Conservation (phyloP, 768 basidiomycete species). For the Xanthoconium stramineum region DNA sequence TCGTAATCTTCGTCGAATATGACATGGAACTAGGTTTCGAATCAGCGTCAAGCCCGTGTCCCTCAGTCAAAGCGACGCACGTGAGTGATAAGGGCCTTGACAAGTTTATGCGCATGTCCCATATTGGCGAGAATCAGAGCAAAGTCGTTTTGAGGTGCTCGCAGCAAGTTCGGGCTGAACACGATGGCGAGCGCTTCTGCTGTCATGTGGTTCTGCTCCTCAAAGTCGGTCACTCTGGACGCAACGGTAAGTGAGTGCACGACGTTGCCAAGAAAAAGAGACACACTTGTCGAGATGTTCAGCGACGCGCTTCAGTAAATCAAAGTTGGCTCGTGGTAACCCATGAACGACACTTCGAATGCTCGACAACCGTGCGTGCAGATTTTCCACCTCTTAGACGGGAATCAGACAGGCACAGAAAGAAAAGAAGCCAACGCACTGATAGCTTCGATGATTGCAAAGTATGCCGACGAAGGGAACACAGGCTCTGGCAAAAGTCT, state of each 20-base stretch:
- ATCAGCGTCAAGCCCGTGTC: not conserved
- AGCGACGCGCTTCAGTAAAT: slow-evolving; percentile 71
- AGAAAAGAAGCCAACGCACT: slow-evolving; percentile 41
- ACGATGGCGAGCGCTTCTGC: slow-evolving; percentile 82
- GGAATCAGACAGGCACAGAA: slow-evolving; percentile 2
- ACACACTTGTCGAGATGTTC: slow-evolving; percentile 79
- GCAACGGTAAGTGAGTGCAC: not conserved
- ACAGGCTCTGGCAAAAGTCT: slow-evolving; percentile 76
- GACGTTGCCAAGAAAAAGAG: not conserved
- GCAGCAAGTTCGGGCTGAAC: slow-evolving; percentile 77
- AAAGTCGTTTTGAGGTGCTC: slow-evolving; percentile 77
- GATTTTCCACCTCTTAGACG: slow-evolving; percentile 60
- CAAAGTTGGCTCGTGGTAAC: slow-evolving; percentile 72
- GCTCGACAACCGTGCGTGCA: slow-evolving; percentile 59
- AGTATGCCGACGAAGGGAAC: slow-evolving; percentile 68
- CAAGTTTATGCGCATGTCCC: slow-evolving; percentile 72
- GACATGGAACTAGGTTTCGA: slow-evolving; percentile 46
- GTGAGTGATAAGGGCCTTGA: slow-evolving; percentile 72
- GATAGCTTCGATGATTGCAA: slow-evolving; percentile 66
- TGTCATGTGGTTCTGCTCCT: slow-evolving; percentile 89
- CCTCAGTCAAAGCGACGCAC: slow-evolving; percentile 41
- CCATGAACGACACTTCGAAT: slow-evolving; percentile 67
- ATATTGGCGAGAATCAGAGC: slow-evolving; percentile 76
- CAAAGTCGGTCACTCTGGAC: slow-evolving; percentile 77
- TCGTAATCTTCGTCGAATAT: slow-evolving; percentile 75